Conservation (phyloP, 2,329 filamentous ascomycete genomes). For the Trichoderma hamatum region DNA sequence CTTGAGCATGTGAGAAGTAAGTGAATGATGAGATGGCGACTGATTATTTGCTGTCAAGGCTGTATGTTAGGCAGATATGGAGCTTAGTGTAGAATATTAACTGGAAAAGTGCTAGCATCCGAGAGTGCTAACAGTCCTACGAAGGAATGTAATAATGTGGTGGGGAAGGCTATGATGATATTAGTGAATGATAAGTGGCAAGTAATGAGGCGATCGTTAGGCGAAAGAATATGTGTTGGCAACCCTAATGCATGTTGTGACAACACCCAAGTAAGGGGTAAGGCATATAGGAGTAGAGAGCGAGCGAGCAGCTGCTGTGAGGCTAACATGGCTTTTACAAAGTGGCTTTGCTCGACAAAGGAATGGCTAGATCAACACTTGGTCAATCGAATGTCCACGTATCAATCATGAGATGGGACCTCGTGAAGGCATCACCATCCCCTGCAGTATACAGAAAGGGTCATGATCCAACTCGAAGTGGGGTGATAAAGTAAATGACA, state of each 20-base stretch:
- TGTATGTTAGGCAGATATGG: background rate
- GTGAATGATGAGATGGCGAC: background rate
- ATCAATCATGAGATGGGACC: background rate
- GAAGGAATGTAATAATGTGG: background rate
- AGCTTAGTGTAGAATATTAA: background rate
- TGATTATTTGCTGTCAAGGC: background rate
- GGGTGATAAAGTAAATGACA: background rate
- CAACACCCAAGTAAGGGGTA: background rate
- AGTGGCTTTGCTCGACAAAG: background rate
- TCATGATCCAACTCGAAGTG: background rate
- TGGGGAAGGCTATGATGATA: background rate
- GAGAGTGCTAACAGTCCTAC: background rate
- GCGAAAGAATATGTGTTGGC: background rate
- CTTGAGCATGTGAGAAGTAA: background rate
- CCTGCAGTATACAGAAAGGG: background rate
- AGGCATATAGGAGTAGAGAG: background rate
- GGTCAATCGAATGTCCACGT: background rate
- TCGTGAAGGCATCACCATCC: constrained; percentile 6
- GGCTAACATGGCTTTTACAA: background rate
- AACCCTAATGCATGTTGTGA: background rate
- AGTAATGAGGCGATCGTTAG: background rate
- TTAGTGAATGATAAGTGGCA: background rate
- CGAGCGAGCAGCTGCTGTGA: background rate
- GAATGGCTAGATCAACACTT: background rate
- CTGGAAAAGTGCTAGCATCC: background rate